These are phyloP conservation scores for Dendrocalamus sinicus DNA, from an alignment of 176 grass and related monocot species.

Conservation along the genomic window DNA sequence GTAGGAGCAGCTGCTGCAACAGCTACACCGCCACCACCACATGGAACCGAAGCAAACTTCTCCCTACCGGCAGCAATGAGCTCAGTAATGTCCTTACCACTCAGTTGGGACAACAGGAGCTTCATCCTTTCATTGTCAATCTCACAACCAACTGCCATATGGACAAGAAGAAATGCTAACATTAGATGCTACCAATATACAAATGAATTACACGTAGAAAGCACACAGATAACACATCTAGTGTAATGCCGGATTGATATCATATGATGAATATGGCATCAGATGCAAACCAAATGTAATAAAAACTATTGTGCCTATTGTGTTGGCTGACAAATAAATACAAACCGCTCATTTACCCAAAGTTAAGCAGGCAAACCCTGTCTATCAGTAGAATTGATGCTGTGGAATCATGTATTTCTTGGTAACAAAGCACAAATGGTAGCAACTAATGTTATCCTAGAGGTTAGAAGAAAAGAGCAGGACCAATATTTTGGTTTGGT, in stretches of 20 bases:
- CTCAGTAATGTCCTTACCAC: constrained; percentile 37
- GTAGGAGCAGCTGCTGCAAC: constrained; percentile 18
- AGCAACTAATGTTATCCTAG: background rate
- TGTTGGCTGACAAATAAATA: background rate
- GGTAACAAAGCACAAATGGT: background rate
- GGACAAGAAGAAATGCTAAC: background rate
- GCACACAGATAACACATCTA: background rate
- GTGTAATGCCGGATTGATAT: background rate
- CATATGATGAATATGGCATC: background rate
- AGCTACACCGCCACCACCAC: constrained; percentile 25
- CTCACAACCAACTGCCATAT: constrained; percentile 53
- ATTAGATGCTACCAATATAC: background rate
- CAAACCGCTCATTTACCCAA: background rate
- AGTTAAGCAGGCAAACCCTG: background rate
- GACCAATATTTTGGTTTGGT: background rate
- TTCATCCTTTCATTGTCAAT: constrained; percentile 54
- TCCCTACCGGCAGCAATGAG: constrained; percentile 30
- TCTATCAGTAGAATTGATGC: background rate
- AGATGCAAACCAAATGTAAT: background rate
- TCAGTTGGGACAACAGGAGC: constrained; percentile 42
- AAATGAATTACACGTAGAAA: background rate
- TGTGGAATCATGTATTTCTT: background rate
- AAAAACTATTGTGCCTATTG: background rate
- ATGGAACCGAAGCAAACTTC: constrained; percentile 46
- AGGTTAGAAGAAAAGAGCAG: background rate